Conservation (phyloP, 257 asterid genomes). For the Solanum medicagineum region DNA sequence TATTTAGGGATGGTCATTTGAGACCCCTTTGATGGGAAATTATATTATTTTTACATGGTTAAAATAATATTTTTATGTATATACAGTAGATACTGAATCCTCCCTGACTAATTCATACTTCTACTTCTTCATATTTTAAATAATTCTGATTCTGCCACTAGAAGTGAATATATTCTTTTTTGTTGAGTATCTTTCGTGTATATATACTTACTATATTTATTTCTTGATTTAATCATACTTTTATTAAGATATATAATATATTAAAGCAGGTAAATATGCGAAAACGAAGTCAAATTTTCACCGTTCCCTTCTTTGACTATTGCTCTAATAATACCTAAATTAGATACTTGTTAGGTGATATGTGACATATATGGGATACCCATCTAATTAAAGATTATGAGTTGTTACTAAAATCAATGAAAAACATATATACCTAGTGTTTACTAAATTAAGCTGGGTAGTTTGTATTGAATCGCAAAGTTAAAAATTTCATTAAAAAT, state of each 20-base stretch:
- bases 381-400: neutral
- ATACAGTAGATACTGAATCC: too few relatives aligned
- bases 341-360: conserved; percentile 14
- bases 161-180: neutral
- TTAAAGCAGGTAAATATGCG: conserved; percentile 30
- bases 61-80: too few relatives aligned
- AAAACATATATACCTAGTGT: neutral
- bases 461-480: accelerated
- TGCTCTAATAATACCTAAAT: conserved; percentile 13
- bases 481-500: neutral
- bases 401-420: neutral
- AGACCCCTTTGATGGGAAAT: too few relatives aligned
- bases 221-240: neutral
- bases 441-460: neutral
- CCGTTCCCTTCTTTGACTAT: conserved; percentile 16
- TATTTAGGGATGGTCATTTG: too few relatives aligned
- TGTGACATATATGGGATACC: conserved; percentile 8
- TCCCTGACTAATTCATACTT: too few relatives aligned
- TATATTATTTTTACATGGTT: too few relatives aligned
- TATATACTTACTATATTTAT: neutral
- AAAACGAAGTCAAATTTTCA: conserved; percentile 52
- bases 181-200: neutral
- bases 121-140: too few relatives aligned
- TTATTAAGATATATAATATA: neutral
- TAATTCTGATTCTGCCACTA: too few relatives aligned